Evolutionary conservation across 805 yeast species (phyloP).

Genomic region (Candida awuae): DNA sequence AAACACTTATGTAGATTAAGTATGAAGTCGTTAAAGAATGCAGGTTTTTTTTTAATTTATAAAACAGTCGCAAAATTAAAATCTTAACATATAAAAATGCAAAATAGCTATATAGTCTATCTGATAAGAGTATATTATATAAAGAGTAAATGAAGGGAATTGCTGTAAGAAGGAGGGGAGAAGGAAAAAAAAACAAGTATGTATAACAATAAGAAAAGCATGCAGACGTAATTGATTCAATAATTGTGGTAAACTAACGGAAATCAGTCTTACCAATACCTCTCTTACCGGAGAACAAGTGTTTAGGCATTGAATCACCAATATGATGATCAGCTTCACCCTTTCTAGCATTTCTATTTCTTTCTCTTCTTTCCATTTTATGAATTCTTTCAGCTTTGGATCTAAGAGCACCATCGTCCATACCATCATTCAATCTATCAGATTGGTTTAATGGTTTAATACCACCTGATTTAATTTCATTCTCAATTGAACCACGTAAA

Average conservation of each 20-base stretch:
- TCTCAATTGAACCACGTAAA: slow-evolving; percentile 33
- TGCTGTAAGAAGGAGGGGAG: no score
- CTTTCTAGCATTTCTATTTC: slow-evolving; percentile 84
- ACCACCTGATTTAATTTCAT: slow-evolving; percentile 16
- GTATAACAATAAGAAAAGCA: neutral
- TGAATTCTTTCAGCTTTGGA: slow-evolving; percentile 79
- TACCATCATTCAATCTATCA: slow-evolving; percentile 82
- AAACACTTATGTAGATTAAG: no score
- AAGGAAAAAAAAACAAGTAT: no score
- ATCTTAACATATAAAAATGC: no score
- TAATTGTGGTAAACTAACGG: slow-evolving; percentile 48
- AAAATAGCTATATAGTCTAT: no score
- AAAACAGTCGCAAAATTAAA: no score
- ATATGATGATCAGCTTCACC: slow-evolving; percentile 96
- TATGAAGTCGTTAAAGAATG: no score
- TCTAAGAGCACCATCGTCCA: slow-evolving; percentile 70
- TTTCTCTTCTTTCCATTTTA: slow-evolving; percentile 85
- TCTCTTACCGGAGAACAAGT: slow-evolving; percentile 92
- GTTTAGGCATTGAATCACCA: slow-evolving; percentile 82
- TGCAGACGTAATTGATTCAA: neutral
- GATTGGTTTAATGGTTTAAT: slow-evolving; percentile 46
- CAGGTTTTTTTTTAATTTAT: no score
- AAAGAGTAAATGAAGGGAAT: no score
- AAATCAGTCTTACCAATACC: slow-evolving; percentile 89
- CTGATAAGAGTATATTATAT: no score